Evolutionary conservation across 164 flowering plant genomes (phyloP).

Genomic region (Aristolochia fimbriata): DNA sequence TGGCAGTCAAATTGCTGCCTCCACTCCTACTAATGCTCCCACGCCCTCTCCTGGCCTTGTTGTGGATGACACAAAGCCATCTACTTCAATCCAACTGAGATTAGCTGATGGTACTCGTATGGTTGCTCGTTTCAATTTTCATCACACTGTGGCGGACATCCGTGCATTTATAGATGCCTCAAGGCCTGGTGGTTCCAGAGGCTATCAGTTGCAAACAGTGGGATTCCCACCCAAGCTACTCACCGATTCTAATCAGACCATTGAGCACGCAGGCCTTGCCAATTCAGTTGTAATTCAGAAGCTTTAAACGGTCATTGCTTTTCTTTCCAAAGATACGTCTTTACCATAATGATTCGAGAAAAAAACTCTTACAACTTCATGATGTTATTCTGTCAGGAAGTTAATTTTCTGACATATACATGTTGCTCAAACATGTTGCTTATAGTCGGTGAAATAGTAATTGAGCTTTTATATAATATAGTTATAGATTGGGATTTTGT

Average conservation of each 20-base stretch:
- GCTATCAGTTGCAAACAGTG: constrained; percentile 61
- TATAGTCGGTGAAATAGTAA: too few species aligned
- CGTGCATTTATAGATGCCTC: constrained; percentile 76
- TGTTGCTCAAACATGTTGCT: too few species aligned
- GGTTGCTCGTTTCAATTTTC: constrained; percentile 67
- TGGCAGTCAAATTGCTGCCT: constrained; percentile 15
- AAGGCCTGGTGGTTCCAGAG: constrained; percentile 45
- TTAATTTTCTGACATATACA: too few species aligned
- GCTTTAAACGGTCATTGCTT: constrained; percentile 17
- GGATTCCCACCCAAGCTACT: constrained; percentile 92
- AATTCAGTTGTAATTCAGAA: constrained; percentile 88
- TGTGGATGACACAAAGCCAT: constrained; percentile 50
- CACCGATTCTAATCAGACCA: constrained; percentile 52
- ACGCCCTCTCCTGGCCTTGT: constrained; percentile 42
- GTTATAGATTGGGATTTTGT: too few species aligned
- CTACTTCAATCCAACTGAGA: constrained; percentile 77
- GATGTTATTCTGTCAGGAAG: too few species aligned
- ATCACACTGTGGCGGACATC: constrained; percentile 68
- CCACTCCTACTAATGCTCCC: constrained; percentile 29
- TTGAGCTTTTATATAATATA: too few species aligned
- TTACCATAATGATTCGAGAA: too few species aligned
- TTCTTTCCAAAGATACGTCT: too few species aligned
- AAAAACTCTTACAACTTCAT: too few species aligned
- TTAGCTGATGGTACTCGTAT: constrained; percentile 82
- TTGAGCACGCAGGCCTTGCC: constrained; percentile 86